Evolutionary conservation across 352 stramenopile genomes (phyloP), one percentile per base, ranked within the genome.

Genomic region (Phytophthora ohioensis): DNA sequence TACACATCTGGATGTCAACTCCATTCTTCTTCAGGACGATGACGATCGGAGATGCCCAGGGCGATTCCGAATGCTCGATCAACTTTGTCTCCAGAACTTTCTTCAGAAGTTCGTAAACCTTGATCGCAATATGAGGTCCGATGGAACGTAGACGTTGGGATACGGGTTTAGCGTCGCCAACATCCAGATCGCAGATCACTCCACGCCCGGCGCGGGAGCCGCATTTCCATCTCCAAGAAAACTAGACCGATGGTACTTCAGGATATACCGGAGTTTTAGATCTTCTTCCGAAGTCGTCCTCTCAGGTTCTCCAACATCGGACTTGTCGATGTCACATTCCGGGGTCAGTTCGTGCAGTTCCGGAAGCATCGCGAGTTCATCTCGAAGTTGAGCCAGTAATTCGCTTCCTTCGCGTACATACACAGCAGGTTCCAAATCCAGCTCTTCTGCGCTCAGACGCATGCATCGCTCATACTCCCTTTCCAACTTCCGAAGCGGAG

Each of bases 111-210:
- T 2, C 17, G 0, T 39, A 11, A 11, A 2, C 36, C 36, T 41
- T 41, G 0, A 41, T 11, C 36, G 10, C 10, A 11, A 41, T 9
- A n/a, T 64, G 45, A 1, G 57, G 17, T 3, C 32, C 9, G 8
- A 64, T 32, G 4, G 10, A 15, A 21, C 17, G 17, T 21, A 0
- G 17, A 21, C 17, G 17, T 21, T 21, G 17, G 17, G 17, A 21
- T 21, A 55, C 13, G 0, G 57, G 45, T 31, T 55, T 55, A 36
- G 57, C 57, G 11, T 64, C n/a, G 1, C 57, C 57, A 0, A 64
- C 57, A 34, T 62, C 55, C 6, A 62, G 17, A 17, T 62, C 55
- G n/a, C 42, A 62, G 0, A 62, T 42, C 4, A 62, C 55, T n/a
- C 55, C 55, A 5, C 42, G 27, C 0, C 53, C 17, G 17, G 17